phyloP scores from a whole-genome alignment of 75 land plant species.

The Picea glauca region DNA sequence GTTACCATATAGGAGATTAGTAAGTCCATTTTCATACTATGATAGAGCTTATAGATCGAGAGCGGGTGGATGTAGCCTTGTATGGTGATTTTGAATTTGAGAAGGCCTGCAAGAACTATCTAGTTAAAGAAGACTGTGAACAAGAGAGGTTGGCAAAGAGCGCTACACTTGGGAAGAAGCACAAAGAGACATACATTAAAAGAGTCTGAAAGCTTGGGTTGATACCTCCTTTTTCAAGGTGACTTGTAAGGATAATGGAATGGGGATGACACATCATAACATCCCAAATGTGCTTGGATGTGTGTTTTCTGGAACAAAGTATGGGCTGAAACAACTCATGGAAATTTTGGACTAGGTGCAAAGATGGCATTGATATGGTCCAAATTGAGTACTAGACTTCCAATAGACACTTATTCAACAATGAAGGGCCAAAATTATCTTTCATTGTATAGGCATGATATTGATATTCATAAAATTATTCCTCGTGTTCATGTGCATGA shows the following conservation, averaged over 20 bases:
- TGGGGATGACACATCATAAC: too few relatives aligned
- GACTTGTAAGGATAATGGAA: constrained; percentile 61
- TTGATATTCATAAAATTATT: constrained; percentile 87
- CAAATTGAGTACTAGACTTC: constrained; percentile 96
- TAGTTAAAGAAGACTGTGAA: constrained; percentile 83
- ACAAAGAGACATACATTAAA: constrained; percentile 54
- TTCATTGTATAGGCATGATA: constrained; percentile 85
- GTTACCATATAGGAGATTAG: constrained; percentile 54
- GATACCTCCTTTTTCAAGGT: constrained; percentile 92
- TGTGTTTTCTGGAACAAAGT: too few relatives aligned
- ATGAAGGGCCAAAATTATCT: constrained; percentile 60
- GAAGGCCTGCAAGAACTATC: constrained; percentile 94
- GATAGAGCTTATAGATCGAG: constrained; percentile 93
- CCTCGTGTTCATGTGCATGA: constrained; percentile 92
- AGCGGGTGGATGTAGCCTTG: constrained; percentile 83
- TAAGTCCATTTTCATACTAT: constrained; percentile 68
- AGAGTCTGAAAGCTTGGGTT: constrained; percentile 70
- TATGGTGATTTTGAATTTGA: constrained; percentile 97
- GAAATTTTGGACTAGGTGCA: too few relatives aligned
- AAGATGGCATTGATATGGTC: constrained; percentile 87
- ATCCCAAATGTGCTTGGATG: too few relatives aligned
- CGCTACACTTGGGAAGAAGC: constrained; percentile 80
- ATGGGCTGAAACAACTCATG: too few relatives aligned
- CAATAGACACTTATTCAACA: constrained; percentile 79
- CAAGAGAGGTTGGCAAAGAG: constrained; percentile 88